A percentile compares a stretch with the other conserved stretches of the same genome.
Evolutionary conservation across 2,329 filamentous ascomycete species (phyloP).

Genomic region (Aspergillus pseudoviridinutans): DNA sequence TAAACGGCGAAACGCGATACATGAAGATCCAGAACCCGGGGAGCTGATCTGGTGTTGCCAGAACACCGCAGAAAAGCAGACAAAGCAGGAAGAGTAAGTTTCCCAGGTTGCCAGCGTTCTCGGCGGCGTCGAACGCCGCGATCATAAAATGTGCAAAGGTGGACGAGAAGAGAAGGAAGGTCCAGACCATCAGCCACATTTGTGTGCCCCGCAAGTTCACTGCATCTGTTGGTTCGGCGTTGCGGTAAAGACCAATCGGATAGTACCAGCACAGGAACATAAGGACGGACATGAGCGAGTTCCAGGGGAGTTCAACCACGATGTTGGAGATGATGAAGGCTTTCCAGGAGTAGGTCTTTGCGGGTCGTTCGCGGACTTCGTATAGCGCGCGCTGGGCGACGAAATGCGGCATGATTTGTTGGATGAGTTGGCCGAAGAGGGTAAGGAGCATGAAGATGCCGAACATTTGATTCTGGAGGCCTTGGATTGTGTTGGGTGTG

Average conservation of each 20-base stretch:
- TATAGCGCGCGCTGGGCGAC: slow-evolving; percentile 53
- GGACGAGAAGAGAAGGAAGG: slow-evolving; percentile 64
- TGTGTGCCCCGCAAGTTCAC: slow-evolving; percentile 53
- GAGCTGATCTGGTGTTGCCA: slow-evolving; percentile 1
- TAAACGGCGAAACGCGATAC: slow-evolving; percentile 11
- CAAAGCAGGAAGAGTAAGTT: slow-evolving; percentile 1
- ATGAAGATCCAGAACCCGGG: slow-evolving; percentile 5
- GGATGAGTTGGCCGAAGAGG: slow-evolving; percentile 61
- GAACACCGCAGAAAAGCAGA: slow-evolving; percentile 4
- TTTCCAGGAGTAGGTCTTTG: slow-evolving; percentile 68
- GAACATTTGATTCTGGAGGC: slow-evolving; percentile 83
- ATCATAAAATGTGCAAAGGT: slow-evolving; percentile 69
- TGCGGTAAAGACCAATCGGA: slow-evolving; percentile 42
- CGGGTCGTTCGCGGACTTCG: slow-evolving; percentile 55
- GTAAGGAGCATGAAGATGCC: slow-evolving; percentile 75
- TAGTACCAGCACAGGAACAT: slow-evolving; percentile 64
- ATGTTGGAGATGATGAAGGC: slow-evolving; percentile 66
- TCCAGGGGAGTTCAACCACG: slow-evolving; percentile 63
- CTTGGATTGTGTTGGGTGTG: slow-evolving; percentile 68
- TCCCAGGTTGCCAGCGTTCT: neutral
- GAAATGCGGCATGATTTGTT: slow-evolving; percentile 54
- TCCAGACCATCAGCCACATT: slow-evolving; percentile 58
- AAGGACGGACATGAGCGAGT: slow-evolving; percentile 51
- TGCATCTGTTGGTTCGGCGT: slow-evolving; percentile 26
- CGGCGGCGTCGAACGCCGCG: slow-evolving; percentile 30